Base-by-base conservation (phyloP, 805 yeast species). In the Saturnispora mendoncae region DNA sequence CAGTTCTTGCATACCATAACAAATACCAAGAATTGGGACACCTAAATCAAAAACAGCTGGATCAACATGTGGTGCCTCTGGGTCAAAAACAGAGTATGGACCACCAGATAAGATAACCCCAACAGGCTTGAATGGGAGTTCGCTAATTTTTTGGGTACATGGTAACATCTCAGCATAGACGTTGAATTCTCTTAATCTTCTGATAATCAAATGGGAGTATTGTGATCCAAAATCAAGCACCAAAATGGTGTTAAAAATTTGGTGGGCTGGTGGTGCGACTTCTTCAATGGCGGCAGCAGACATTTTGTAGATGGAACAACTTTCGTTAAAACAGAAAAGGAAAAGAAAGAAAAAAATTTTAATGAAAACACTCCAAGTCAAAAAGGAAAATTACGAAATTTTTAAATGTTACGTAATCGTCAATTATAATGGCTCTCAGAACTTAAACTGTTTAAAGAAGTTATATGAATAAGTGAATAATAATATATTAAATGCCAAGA, bases 111-210 rank as follows among this genome's bases (percentile, higher is more conserved):
- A 70, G 58, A 92, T 92, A 45, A 92, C 80, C 68, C 98, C 98
- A 63, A 80, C 84, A 53, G 98, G 98, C 61, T 78, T 88, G 94
- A 96, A 92, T 46, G 79, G 66, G 55, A 92, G 74, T 52, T 90
- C 97, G 42, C 81, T 62, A 60, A 92, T 90, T 71, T 92, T 92
- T 68, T 94, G 98, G 41, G 98, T 92, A 69, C 98, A 92, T 53
- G 98, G 98, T 50, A 92, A 76, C 98, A 92, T 92, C 69, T 92
- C 98, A 52, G 98, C 97, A 65, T 92, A 92, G 52, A 92, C 90
- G 64, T 92, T 87, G 72, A 88, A 84, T 66, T 92, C 98, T 74
- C 98, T 85, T 54, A 92, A 75, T 68, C 98, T 84, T 68, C 98
- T 83, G 47, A 97, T 88, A 63, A 92, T 87, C 62, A 92, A 69